Evolutionary conservation across 106 monocot genomes (phyloP).

Genomic region (Acorus gramineus): DNA sequence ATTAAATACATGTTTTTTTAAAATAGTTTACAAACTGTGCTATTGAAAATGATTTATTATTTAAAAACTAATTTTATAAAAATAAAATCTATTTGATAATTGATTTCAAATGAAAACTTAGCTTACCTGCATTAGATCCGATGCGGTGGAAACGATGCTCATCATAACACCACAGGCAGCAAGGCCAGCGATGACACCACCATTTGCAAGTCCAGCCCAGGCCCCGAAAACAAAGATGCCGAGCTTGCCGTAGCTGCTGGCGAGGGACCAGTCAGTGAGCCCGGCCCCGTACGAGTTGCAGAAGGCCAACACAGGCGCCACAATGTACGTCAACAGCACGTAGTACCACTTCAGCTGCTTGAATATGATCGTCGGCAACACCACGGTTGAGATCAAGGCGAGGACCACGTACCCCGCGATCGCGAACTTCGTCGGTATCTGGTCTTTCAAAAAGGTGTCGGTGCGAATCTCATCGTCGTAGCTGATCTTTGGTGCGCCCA

Average conservation of each 20-base stretch:
- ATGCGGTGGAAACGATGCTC: too few relatives aligned
- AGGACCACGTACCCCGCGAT: slow-evolving; percentile 18
- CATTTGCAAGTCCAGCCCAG: too few relatives aligned
- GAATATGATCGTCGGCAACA: slow-evolving; percentile 23
- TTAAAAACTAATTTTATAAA: too few relatives aligned
- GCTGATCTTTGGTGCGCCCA: neutral
- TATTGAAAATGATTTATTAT: too few relatives aligned
- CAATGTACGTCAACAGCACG: slow-evolving; percentile 28
- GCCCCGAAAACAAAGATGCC: too few relatives aligned
- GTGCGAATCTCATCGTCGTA: slow-evolving; percentile 53
- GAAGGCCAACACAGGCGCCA: slow-evolving; percentile 36
- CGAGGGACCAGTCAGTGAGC: slow-evolving; percentile 46
- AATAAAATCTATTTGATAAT: too few relatives aligned
- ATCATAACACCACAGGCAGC: too few relatives aligned
- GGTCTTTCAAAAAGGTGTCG: slow-evolving; percentile 35
- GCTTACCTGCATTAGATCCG: too few relatives aligned
- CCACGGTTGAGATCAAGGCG: slow-evolving; percentile 21
- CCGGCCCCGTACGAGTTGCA: slow-evolving; percentile 42
- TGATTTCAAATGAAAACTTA: too few relatives aligned
- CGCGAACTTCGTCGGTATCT: slow-evolving; percentile 25
- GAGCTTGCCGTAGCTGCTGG: neutral
- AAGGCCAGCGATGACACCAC: too few relatives aligned
- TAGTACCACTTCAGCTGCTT: slow-evolving; percentile 40
- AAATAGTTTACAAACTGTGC: too few relatives aligned
- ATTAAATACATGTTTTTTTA: too few relatives aligned